Conservation (phyloP, 805 yeast genomes). For the Candida michaelii region DNA sequence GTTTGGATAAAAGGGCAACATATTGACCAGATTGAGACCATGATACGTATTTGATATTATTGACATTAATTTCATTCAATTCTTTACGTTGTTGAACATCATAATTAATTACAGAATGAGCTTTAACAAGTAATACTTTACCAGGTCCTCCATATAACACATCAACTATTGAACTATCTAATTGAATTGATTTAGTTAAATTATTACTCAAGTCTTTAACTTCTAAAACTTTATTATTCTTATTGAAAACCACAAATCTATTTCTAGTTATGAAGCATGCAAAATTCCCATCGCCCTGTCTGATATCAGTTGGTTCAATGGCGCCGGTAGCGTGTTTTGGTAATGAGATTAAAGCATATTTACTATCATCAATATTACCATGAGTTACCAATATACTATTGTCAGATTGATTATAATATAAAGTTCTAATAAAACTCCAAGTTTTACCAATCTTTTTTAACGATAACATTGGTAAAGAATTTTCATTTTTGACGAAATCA, state of each 20-base stretch:
- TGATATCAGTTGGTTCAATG: slow-evolving; percentile 81
- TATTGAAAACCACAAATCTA: slow-evolving; percentile 81
- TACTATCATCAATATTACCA: slow-evolving; percentile 64
- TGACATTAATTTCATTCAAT: slow-evolving; percentile 63
- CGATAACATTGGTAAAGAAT: slow-evolving; percentile 75
- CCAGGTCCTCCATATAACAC: slow-evolving; percentile 83
- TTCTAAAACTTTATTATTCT: slow-evolving; percentile 63
- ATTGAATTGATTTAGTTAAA: slow-evolving; percentile 75
- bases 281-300: slow-evolving; percentile 77
- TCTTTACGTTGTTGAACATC: slow-evolving; percentile 92
- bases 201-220: slow-evolving; percentile 82
- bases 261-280: slow-evolving; percentile 94
- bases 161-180: slow-evolving; percentile 67
- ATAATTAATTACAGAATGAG: slow-evolving; percentile 70
- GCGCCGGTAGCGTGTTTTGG: slow-evolving; percentile 92
- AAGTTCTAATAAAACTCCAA: slow-evolving; percentile 81
- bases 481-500: slow-evolving; percentile 63
- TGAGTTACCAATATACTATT: slow-evolving; percentile 80
- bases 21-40: slow-evolving; percentile 90
- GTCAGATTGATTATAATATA: slow-evolving; percentile 92
- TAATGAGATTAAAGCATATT: slow-evolving; percentile 70
- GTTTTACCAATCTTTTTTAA: slow-evolving; percentile 81
- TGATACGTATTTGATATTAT: slow-evolving; percentile 80
- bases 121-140: slow-evolving; percentile 70
- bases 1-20: slow-evolving; percentile 87